phyloP scores from a whole-genome alignment of 2,329 filamentous ascomycete species.

The Pestalotiopsis sp. region DNA sequence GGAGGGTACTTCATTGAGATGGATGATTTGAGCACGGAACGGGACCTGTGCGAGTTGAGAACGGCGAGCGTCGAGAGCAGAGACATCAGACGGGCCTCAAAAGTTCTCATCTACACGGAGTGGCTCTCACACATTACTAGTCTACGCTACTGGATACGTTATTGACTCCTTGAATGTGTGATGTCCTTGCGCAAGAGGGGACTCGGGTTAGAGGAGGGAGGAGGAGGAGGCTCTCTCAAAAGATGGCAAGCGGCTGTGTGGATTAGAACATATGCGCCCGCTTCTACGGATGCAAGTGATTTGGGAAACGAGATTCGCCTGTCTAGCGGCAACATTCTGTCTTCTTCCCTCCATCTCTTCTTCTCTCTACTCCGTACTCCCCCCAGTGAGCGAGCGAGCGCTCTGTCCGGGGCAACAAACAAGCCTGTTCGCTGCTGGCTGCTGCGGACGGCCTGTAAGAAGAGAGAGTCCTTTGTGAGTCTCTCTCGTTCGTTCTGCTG shows the following conservation, averaged over 20 bases:
- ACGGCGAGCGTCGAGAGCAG: slow-evolving; percentile 4
- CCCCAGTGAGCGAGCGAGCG: not conserved
- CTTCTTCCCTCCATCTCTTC: not conserved
- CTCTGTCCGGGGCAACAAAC: not conserved
- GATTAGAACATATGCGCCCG: not conserved
- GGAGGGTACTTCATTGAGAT: not conserved
- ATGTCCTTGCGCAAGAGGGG: not conserved
- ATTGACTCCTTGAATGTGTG: not conserved
- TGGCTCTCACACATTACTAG: not conserved
- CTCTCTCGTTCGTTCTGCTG: not conserved
- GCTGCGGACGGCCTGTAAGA: not conserved
- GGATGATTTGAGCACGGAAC: not conserved
- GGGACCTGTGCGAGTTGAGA: not conserved
- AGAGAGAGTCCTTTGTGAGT: not conserved
- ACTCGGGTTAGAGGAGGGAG: not conserved
- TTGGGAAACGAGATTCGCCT: not conserved
- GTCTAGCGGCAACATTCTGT: not conserved
- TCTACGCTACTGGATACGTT: not conserved
- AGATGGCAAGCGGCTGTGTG: not conserved
- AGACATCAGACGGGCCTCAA: not conserved
- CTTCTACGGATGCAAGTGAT: not conserved
- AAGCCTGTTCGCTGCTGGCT: not conserved
- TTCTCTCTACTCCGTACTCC: not conserved
- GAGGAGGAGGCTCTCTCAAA: not conserved
- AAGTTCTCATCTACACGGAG: not conserved